Base-by-base conservation (phyloP, 2,329 filamentous ascomycete species). In the Exophiala sp. region DNA sequence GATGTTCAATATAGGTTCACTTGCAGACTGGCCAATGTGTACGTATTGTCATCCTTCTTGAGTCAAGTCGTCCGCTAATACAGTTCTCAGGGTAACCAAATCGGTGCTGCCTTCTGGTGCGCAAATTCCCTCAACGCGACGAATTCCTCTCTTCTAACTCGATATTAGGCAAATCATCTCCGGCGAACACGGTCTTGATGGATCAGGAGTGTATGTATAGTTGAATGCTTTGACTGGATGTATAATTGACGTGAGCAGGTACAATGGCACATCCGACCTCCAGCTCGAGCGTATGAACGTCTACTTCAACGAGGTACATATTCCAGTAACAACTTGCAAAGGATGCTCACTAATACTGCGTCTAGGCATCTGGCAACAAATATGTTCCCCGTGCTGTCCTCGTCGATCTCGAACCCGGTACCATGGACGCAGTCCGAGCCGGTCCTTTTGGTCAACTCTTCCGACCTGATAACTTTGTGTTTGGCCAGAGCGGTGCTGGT, bases 271-370 rank as follows among this genome's bases (percentile, higher is more conserved):
- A 67, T 97, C 92, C 41, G 94, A 97, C 78, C 91, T 97, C 74
- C 94, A 99, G 84, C 87, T 97, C 68, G 94, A 99, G 88, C 91
- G 94, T 72, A 96, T 99, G 91, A 99, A 91, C 77, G 92, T 97
- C 76, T 96, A 97, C 85, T 96, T 97, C 87, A 91, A 90, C 77
- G 91, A 96, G 82, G 85, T 88, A 73, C 62, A 74, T 48, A 50
- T 41, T 40, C 20, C 42, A 45, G 49, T 7, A 32, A 32, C 41
- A 18, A 18, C 11, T 44, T 14, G 21, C 41, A n/a, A 40, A 38
- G 11, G 9, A 39, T 36, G 16, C 10, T 50, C 21, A 18, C 58
- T 62, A 40, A 45, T 55, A 46, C 48, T 42, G 21, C 29, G 38
- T 21, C 45, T 69, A 96, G 91, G 92, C 89, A 63, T 91, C 89